Base-by-base conservation (phyloP, 2,329 filamentous ascomycete genomes). In the Metarhizium guizhouense region DNA sequence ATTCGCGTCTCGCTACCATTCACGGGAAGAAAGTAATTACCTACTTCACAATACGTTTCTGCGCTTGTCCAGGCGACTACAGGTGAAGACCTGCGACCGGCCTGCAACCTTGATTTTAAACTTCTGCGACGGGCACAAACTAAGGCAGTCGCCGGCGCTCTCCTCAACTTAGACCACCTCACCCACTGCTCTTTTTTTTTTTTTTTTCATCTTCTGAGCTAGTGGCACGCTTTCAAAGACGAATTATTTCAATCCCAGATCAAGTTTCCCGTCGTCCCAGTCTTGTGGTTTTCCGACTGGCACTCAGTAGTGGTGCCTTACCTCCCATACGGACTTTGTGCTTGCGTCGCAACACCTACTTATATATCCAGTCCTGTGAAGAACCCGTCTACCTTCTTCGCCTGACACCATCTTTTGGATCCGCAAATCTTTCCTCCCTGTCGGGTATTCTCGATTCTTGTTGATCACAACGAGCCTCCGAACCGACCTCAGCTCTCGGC, bases 111-210 rank as follows among this genome's bases (percentile, higher is more conserved):
- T 42, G 49, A 29, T 45, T 51, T 56, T 54, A 56, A 47, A 54
- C 47, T 56, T 56, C 40, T 48, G 45, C 30, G 47, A 43, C 47
- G 51, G 47, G 51, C 52, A 51, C 55, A 51, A 40, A 38, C 51
- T 51, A 56, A 51, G 40, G 18, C 38, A 30, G 43, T 52, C 36
- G 43, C 36, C 18, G 51, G 53, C 51, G 20, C 47, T 43, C 47
- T 47, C 51, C 20, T 48, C 47, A 51, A 47, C 20, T 25, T n/a
- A 54, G 36, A 29, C 32, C 40, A 54, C 36, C 36, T 25, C 34
- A 43, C 25, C 45, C 20, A 14, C 45, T 7, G 8, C 4, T 30
- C 25, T 48, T 30, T 48, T 4, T 3, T 10, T 30, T n/a, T 48
- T 30, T 48, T 3, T 14, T 14, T 32, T 1, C 45, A 30, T 6